A percentile compares a stretch with the other conserved stretches of the same genome.
phyloP scores from a whole-genome alignment of 2,329 filamentous ascomycete species.

The Ambrosiella beaveri region DNA sequence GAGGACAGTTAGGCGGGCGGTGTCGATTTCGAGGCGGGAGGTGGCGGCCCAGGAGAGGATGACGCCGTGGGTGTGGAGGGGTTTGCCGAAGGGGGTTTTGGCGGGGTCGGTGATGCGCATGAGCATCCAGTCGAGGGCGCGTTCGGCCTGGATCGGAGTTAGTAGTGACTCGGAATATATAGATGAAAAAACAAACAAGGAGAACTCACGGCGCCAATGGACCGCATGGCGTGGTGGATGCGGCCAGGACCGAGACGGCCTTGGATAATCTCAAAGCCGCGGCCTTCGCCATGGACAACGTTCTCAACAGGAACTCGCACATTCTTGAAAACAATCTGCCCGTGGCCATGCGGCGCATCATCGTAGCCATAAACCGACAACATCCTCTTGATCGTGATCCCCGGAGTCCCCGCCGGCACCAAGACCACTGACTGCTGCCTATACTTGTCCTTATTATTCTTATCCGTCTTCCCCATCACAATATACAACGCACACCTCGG shows the following conservation, averaged over 20 bases:
- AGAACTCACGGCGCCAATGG: conserved; percentile 56
- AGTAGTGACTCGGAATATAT: not conserved
- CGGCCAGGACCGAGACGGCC: conserved; percentile 87
- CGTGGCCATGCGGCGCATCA: conserved; percentile 95
- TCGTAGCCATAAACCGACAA: conserved; percentile 89
- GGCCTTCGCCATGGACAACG: conserved; percentile 81
- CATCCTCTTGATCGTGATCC: conserved; percentile 89
- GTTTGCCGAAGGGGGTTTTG: conserved; percentile 84
- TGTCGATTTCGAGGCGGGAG: conserved; percentile 84
- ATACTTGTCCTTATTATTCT: conserved; percentile 59
- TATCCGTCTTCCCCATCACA: conserved; percentile 86
- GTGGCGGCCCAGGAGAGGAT: conserved; percentile 90
- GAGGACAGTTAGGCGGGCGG: conserved; percentile 73
- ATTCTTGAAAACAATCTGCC: conserved; percentile 75
- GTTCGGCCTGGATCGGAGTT: conserved; percentile 43
- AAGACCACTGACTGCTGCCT: conserved; percentile 85
- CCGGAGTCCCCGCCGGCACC: conserved; percentile 63
- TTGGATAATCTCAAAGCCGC: conserved; percentile 96
- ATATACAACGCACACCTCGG: conserved; percentile 84
- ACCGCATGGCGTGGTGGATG: conserved; percentile 96
- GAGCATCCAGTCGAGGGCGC: conserved; percentile 86
- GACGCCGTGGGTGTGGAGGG: conserved; percentile 74
- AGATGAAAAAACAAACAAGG: not conserved
- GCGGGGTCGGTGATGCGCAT: conserved; percentile 80
- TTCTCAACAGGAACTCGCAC: conserved; percentile 72